Evolutionary conservation across 805 yeast genomes (phyloP).

Genomic region (Candida endomychidarum): DNA sequence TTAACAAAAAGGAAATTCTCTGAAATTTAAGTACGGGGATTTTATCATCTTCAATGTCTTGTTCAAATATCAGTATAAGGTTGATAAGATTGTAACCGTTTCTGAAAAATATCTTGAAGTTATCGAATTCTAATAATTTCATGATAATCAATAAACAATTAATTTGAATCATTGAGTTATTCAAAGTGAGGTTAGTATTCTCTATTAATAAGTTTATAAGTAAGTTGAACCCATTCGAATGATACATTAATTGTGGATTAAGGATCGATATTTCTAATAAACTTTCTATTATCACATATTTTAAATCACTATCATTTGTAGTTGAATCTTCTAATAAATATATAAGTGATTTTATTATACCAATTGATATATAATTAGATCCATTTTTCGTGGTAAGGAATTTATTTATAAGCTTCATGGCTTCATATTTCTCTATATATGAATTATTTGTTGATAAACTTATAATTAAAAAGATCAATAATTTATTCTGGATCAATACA

Average conservation of each 20-base stretch:
- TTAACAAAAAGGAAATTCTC: constrained; percentile 56
- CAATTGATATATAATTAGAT: constrained; percentile 51
- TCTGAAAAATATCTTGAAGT: constrained; percentile 51
- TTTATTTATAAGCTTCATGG: constrained; percentile 65
- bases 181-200: constrained; percentile 41
- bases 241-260: constrained; percentile 44
- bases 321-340: constrained; percentile 42
- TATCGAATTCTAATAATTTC: constrained; percentile 57
- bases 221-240: constrained; percentile 56
- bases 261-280: constrained; percentile 37
- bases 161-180: constrained; percentile 37
- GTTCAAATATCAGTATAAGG: constrained; percentile 62
- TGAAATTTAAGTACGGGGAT: constrained; percentile 49
- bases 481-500: constrained; percentile 51
- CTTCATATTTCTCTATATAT: constrained; percentile 69
- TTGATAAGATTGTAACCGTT: constrained; percentile 63
- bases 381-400: constrained; percentile 57
- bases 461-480: constrained; percentile 63
- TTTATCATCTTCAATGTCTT: constrained; percentile 44
- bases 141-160: constrained; percentile 37
- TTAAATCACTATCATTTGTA: constrained; percentile 31
- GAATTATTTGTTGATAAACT: constrained; percentile 61
- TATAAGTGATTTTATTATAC: constrained; percentile 66
- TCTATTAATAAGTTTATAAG: constrained; percentile 41
- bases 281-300: constrained; percentile 36